Conservation (phyloP, 228 moss, liverwort and hornwort species). For the Sphagnum fallax region DNA sequence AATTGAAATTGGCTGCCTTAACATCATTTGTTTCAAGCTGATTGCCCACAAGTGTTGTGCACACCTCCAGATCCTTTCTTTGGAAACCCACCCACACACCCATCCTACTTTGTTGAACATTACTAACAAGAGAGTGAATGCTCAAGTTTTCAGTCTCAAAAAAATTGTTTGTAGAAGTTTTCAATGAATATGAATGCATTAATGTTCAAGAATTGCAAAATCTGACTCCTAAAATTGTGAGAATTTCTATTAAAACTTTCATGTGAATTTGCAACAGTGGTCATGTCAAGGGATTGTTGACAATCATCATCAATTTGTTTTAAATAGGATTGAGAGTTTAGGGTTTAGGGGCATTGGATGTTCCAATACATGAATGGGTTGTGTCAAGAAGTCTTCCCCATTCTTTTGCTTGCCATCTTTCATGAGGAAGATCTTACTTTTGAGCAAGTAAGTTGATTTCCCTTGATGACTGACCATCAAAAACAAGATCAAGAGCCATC, state of each 20-base stretch:
- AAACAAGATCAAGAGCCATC: too few species aligned
- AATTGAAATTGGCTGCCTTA: constrained; percentile 92
- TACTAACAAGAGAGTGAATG: too few species aligned
- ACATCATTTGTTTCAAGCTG: constrained; percentile 87
- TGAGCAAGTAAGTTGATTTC: constrained; percentile 60
- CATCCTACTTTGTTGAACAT: too few species aligned
- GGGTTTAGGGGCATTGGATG: constrained; percentile 69
- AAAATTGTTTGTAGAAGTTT: too few species aligned
- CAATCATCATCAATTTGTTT: constrained; percentile 84
- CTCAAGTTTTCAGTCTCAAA: too few species aligned
- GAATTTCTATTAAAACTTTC: too few species aligned
- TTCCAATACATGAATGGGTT: constrained; percentile 86
- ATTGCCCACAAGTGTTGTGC: constrained; percentile 72
- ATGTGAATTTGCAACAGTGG: too few species aligned
- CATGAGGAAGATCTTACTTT: constrained; percentile 56
- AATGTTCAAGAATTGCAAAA: too few species aligned
- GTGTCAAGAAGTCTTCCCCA: constrained; percentile 82
- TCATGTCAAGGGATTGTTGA: constrained; percentile 79
- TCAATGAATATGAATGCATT: too few species aligned
- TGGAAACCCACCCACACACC: background rate
- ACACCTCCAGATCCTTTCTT: too few species aligned
- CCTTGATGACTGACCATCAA: too few species aligned
- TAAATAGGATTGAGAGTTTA: constrained; percentile 73
- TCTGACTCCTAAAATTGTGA: too few species aligned
- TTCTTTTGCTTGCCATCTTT: constrained; percentile 63